phyloP scores from a whole-genome alignment of 1,139 yeast genomes.

The Wickerhamomyces sp. region DNA sequence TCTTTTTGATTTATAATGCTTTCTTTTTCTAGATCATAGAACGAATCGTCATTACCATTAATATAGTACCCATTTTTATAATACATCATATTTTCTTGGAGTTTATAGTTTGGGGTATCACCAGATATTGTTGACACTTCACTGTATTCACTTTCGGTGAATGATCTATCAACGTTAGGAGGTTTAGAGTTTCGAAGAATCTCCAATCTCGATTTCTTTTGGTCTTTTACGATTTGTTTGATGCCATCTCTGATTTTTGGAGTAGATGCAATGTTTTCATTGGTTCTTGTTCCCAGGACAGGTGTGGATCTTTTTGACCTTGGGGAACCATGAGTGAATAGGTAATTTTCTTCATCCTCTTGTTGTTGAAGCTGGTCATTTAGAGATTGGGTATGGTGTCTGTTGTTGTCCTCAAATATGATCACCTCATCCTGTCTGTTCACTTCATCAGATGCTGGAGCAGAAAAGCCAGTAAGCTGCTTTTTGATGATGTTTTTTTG shows the following conservation, averaged over 20 bases:
- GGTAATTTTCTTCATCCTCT: conserved; percentile 5
- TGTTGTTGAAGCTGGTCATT: conserved; percentile 2
- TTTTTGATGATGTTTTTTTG: conserved; percentile 20
- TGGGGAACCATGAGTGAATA: conserved; percentile 16
- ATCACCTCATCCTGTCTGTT: neutral
- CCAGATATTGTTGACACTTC: conserved; percentile 22
- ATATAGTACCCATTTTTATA: conserved; percentile 24
- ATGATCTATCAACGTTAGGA: conserved; percentile 7
- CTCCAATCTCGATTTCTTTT: conserved; percentile 21
- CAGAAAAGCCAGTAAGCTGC: conserved; percentile 4
- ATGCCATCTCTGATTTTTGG: conserved; percentile 22
- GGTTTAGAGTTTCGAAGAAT: conserved; percentile 10
- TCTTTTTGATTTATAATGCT: conserved; percentile 17
- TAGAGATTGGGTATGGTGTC: neutral
- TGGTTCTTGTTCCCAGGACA: neutral
- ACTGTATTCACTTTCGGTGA: conserved; percentile 22
- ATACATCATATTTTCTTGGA: conserved; percentile 17
- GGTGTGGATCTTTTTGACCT: conserved; percentile 9
- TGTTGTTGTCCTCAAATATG: neutral
- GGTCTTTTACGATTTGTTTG: conserved; percentile 21
- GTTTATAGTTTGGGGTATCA: conserved; percentile 23
- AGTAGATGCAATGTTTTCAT: conserved; percentile 7
- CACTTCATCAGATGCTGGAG: neutral
- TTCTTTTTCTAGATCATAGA: conserved; percentile 19
- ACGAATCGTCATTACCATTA: conserved; percentile 17